Evolutionary conservation across 2,329 filamentous ascomycete genomes (phyloP), one percentile per base, ranked within the genome.

Genomic region (Beauveria sp.): DNA sequence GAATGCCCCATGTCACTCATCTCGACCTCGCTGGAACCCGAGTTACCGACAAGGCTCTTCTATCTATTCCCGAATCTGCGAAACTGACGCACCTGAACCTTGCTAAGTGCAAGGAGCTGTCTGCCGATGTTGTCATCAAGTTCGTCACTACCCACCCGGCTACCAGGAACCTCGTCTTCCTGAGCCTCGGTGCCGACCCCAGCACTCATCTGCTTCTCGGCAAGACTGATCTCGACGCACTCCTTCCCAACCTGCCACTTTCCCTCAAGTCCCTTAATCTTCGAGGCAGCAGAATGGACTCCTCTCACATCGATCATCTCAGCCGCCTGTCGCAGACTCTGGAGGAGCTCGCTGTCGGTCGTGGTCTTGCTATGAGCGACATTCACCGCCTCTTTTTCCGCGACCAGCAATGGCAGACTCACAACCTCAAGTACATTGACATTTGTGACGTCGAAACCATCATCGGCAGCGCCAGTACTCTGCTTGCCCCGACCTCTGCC

Each of bases 21-120:
- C 82, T 95, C 43, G 90, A 95, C 69, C 80, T 93, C n/a, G 85
- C 88, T 10, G 88, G 89, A 66, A 93, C 90, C 1, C 84, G 88
- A 66, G 85, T 95, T 67, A 92, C 87, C 40, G 84, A 91, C 71
- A 77, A 80, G 26, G 89, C 90, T 5, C 79, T 95, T 18, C 77
- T 83, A 67, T 85, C 84, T 22, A 89, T 93, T 65, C 89, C 90
- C 1, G 70, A 79, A n/a, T 87, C 87, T 5, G 90, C 90, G 12
- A 80, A 78, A 65, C 81, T 93, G 65, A 92, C 88, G 1, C 90
- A 95, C 70, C 77, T 95, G 60, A 93, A 91, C 69, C 76, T 95
- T 52, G 85, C 88, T 65, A 90, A 89, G 73, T 93, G 90, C 78
- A 86, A 84, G 58, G 80, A 85, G 59, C 79, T 95, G 59, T 84